Conservation (phyloP, 352 stramenopile species). For the Globisporangium okanoganense region DNA sequence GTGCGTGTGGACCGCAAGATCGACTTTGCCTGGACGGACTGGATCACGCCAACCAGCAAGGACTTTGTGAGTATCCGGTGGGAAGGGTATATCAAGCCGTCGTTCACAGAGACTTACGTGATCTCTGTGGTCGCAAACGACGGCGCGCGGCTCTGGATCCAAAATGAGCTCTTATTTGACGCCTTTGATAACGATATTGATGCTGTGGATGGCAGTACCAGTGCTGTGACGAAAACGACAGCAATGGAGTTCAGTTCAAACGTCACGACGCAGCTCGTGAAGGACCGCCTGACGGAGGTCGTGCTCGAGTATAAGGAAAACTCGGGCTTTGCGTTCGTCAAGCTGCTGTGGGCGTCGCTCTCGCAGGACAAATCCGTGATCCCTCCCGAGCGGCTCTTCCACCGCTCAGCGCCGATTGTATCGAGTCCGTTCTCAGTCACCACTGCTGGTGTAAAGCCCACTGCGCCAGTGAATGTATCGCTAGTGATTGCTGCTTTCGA, state of each 20-base stretch:
- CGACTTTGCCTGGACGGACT: conserved; percentile 91
- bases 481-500: conserved; percentile 48
- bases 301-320: conserved; percentile 94
- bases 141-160: conserved; percentile 83
- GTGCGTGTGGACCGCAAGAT: conserved; percentile 86
- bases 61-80: conserved; percentile 95
- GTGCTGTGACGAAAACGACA: conserved; percentile 8
- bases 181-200: conserved; percentile 48
- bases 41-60: conserved; percentile 88
- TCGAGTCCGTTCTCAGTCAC: conserved; percentile 62
- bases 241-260: conserved; percentile 32
- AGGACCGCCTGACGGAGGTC: conserved; percentile 79
- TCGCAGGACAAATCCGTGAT: conserved; percentile 89
- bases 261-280: conserved; percentile 47
- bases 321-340: conserved; percentile 73
- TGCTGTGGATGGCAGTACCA: background rate
- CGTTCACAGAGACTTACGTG: conserved; percentile 86
- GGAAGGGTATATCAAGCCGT: conserved; percentile 89
- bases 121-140: conserved; percentile 91
- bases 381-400: conserved; percentile 84
- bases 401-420: conserved; percentile 53
- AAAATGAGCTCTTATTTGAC: conserved; percentile 41
- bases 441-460: conserved; percentile 54
- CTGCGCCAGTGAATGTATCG: conserved; percentile 29
- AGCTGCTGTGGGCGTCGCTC: conserved; percentile 85